phyloP scores from a whole-genome alignment of 1,284 basidiomycete species.

The Cutaneotrichosporon cutaneum region DNA sequence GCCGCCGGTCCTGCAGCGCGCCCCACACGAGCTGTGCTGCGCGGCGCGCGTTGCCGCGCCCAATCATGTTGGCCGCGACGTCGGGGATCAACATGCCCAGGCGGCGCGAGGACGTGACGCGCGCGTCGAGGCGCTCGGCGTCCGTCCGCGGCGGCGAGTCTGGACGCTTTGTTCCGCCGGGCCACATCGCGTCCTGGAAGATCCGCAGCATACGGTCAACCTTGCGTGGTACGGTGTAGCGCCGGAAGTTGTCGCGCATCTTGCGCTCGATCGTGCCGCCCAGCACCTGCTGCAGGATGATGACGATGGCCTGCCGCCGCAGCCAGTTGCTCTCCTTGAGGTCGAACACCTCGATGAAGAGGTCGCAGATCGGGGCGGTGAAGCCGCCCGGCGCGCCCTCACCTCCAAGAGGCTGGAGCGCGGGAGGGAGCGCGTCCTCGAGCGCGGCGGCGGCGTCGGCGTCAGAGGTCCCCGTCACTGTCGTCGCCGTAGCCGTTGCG shows the following conservation, averaged over 20 bases:
- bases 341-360: conserved; percentile 89
- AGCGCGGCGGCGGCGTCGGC: background rate
- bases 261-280: conserved; percentile 90
- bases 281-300: conserved; percentile 90
- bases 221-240: conserved; percentile 64
- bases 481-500: background rate
- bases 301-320: conserved; percentile 90
- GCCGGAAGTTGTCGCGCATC: conserved; percentile 71
- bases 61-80: conserved; percentile 92
- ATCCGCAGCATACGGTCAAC: conserved; percentile 65
- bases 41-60: conserved; percentile 83
- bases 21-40: conserved; percentile 88
- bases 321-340: conserved; percentile 95
- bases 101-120: conserved; percentile 82
- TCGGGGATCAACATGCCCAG: conserved; percentile 80
- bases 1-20: conserved; percentile 82
- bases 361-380: conserved; percentile 89
- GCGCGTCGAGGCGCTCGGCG: conserved; percentile 74
- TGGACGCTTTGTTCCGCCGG: conserved; percentile 69
- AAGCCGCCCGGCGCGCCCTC: conserved; percentile 77
- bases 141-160: conserved; percentile 65
- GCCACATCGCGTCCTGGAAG: conserved; percentile 77
- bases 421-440: conserved; percentile 52
- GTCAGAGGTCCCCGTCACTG: background rate
- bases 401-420: conserved; percentile 73